Percentiles rank a stretch among this genome's conserved stretches.
Conservation (phyloP, 2,329 filamentous ascomycete species). For the Lasiodiplodia theobromae region DNA sequence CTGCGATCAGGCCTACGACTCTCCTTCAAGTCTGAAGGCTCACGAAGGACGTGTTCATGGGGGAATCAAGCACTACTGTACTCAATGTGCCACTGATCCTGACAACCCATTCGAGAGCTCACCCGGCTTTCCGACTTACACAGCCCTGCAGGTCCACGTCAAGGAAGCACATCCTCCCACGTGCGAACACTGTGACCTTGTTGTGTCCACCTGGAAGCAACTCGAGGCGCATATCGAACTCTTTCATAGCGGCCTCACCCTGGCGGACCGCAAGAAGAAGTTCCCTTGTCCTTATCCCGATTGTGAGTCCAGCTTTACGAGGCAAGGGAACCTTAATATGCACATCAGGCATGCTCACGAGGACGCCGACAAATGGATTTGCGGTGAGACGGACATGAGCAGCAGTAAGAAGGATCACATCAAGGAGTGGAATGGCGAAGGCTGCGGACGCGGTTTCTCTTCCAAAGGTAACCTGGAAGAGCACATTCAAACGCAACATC, state of each 20-base stretch:
- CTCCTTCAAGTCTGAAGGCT: slow-evolving; percentile 71
- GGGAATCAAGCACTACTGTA: slow-evolving; percentile 76
- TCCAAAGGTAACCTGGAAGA: slow-evolving; percentile 82
- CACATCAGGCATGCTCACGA: slow-evolving; percentile 82
- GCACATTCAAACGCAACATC: slow-evolving; percentile 82
- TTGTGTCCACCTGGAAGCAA: slow-evolving; percentile 61
- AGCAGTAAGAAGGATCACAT: slow-evolving; percentile 60
- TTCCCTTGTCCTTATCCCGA: slow-evolving; percentile 71
- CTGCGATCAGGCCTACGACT: slow-evolving; percentile 77
- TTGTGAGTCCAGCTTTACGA: slow-evolving; percentile 81
- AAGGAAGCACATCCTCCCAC: slow-evolving; percentile 72
- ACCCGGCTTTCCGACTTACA: slow-evolving; percentile 70
- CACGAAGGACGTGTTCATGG: slow-evolving; percentile 77
- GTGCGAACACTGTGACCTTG: slow-evolving; percentile 76
- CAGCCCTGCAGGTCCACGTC: slow-evolving; percentile 76
- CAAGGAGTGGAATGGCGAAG: slow-evolving; percentile 67
- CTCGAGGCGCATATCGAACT: slow-evolving; percentile 77
- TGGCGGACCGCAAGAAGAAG: slow-evolving; percentile 67
- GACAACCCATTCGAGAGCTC: slow-evolving; percentile 48
- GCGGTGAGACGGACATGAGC: slow-evolving; percentile 71
- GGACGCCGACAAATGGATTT: slow-evolving; percentile 76
- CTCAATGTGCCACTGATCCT: slow-evolving; percentile 66
- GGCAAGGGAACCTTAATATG: slow-evolving; percentile 79
- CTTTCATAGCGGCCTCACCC: slow-evolving; percentile 61
- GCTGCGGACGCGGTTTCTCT: slow-evolving; percentile 77